Conservation (phyloP, 208 protist genomes). For the Trypanosoma rangeli region DNA sequence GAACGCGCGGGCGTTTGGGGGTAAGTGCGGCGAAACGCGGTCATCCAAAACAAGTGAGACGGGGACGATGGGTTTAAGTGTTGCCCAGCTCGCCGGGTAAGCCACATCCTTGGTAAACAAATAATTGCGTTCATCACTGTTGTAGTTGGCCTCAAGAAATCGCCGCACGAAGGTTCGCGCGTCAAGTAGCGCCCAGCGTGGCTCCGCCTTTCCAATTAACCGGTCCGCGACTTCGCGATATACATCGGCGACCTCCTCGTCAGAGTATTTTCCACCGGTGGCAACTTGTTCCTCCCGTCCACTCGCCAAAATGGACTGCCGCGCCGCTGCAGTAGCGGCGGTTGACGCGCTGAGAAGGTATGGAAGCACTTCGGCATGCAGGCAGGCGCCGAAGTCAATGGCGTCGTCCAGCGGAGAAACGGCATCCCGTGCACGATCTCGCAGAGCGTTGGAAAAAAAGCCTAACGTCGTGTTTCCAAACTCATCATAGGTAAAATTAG, state of each 20-base stretch:
- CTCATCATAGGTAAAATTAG: constrained; percentile 76
- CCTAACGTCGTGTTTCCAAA: constrained; percentile 71
- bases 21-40: constrained; percentile 28
- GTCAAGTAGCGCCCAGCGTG: constrained; percentile 53
- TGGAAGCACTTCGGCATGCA: constrained; percentile 48
- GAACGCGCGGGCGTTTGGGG: constrained; percentile 25
- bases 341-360: constrained; percentile 22
- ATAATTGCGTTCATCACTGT: constrained; percentile 38
- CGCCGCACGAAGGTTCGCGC: constrained; percentile 60
- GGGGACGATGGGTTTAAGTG: constrained; percentile 26
- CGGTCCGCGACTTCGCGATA: constrained; percentile 58
- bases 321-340: background rate
- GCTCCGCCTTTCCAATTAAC: constrained; percentile 58
- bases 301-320: background rate
- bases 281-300: background rate
- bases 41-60: constrained; percentile 39
- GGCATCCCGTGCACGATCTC: constrained; percentile 5
- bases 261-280: background rate
- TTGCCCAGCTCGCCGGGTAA: constrained; percentile 48
- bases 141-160: constrained; percentile 40
- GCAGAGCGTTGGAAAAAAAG: constrained; percentile 41
- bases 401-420: constrained; percentile 27
- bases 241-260: constrained; percentile 39
- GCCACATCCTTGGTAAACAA: constrained; percentile 48
- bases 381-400: constrained; percentile 24